Percentiles rank a stretch among this genome's conserved stretches.
Conservation (phyloP, 1,284 basidiomycete species). For the Phlebopus sp. region DNA sequence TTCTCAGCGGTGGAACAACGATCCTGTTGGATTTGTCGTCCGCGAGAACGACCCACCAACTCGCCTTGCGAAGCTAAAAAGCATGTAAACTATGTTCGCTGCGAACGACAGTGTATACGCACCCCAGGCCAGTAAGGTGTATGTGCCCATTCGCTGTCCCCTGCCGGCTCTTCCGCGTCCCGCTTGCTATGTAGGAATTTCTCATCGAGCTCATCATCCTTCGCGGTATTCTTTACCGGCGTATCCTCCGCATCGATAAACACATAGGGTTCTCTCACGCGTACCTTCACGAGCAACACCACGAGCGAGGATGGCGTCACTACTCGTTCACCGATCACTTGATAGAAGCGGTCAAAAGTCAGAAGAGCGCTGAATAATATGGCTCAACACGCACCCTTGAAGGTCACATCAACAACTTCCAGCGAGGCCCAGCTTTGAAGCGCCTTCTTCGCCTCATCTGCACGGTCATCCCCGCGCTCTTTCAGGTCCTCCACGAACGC, state of each 20-base stretch:
- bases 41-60: conserved; percentile 91
- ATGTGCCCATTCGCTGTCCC: conserved; percentile 68
- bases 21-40: conserved; percentile 89
- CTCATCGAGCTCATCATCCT: conserved; percentile 58
- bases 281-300: conserved; percentile 81
- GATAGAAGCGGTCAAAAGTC: conserved; percentile 2
- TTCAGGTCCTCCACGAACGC: conserved; percentile 52
- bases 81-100: not conserved
- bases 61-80: conserved; percentile 73
- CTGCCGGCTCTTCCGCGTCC: conserved; percentile 59
- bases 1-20: conserved; percentile 87
- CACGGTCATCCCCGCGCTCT: conserved; percentile 50
- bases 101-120: conserved; percentile 27
- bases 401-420: conserved; percentile 82
- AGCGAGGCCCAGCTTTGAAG: conserved; percentile 75
- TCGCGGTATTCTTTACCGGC: conserved; percentile 45
- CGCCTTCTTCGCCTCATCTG: conserved; percentile 64
- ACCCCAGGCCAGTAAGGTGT: conserved; percentile 91
- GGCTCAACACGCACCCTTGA: conserved; percentile 66
- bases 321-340: conserved; percentile 88
- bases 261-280: conserved; percentile 50
- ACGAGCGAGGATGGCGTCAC: conserved; percentile 91
- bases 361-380: not conserved
- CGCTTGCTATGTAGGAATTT: conserved; percentile 65
- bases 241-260: conserved; percentile 39